Evolutionary conservation across 1,284 basidiomycete species (phyloP), one percentile per base, ranked within the genome.

Genomic region (Exobasidium rhododendri): DNA sequence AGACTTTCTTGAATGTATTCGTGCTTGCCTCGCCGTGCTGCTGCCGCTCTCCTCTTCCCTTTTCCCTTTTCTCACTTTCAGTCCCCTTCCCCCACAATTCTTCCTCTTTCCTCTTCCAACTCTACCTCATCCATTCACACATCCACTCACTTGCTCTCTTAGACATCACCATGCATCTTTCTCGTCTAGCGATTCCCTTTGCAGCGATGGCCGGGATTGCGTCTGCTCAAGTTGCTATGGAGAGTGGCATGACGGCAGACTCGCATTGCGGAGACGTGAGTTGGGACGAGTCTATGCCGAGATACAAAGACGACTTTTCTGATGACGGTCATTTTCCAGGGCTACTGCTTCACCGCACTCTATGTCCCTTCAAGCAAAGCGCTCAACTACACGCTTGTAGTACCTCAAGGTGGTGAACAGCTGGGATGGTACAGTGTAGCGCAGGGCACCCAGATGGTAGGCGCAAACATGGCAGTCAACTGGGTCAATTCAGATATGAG

Each of bases 391-490:
- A 55, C 52, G 5, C 35, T 55, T 4, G 22, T 55, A n/a, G 52
- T 55, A 6, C 52, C 52, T n/a, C 52, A 44, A 35, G 52, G 47
- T 50, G 47, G 20, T 13, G 3, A 26, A 14, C 52, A 26, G 14
- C 30, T 44, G 4, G 52, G 52, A n/a, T 55, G 52, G 52, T 44
- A 55, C 17, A 31, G 52, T 5, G 52, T 55, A 20, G 52, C 32
- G 28, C 52, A 55, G 30, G 52, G 52, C n/a, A 44, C 31, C 17
- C 24, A 44, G 35, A 55, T 55, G 52, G 52, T 22, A 40, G 30
- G 30, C 13, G 52, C 52, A 35, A 55, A 55, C 28, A 55, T 55
- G 52, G 40, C 40, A 44, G 30, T 55, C 52, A 40, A 35, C 35
- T 55, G 52, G 52, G 52, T 55, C n/a, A 55, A 55, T 55, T 4